Conservation (phyloP, 148 eudicot species). For the Rhododendron ferrugineum region DNA sequence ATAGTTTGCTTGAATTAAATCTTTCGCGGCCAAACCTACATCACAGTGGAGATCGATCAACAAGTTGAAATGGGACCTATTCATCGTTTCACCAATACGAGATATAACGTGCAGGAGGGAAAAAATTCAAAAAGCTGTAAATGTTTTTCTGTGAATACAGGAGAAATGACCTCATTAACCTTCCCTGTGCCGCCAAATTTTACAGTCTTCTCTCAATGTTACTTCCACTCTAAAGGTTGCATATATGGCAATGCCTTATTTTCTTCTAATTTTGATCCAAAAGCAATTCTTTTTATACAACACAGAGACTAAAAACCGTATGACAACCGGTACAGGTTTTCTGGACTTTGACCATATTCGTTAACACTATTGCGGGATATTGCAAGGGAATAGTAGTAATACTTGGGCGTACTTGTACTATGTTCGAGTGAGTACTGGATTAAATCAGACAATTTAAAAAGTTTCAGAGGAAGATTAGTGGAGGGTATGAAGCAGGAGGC, state of each 20-base stretch:
- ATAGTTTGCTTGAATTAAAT: conserved; percentile 12
- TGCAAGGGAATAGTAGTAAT: background rate
- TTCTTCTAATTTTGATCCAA: background rate
- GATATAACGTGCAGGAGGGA: background rate
- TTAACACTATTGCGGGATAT: background rate
- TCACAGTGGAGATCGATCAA: background rate
- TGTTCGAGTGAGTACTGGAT: background rate
- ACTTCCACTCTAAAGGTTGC: background rate
- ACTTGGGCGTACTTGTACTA: background rate
- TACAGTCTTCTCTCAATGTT: background rate
- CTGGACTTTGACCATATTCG: background rate
- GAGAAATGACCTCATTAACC: background rate
- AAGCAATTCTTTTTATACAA: background rate
- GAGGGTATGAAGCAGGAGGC: background rate
- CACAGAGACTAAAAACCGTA: background rate
- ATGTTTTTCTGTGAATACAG: background rate
- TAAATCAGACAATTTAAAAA: background rate
- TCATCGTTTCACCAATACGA: background rate
- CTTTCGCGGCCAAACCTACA: background rate
- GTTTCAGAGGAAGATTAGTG: background rate
- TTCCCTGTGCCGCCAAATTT: background rate
- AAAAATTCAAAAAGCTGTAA: background rate
- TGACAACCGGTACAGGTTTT: background rate
- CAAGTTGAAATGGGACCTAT: background rate
- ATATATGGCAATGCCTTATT: background rate